Conservation (phyloP, 345 rosid species). For the Aethionema arabicum region DNA sequence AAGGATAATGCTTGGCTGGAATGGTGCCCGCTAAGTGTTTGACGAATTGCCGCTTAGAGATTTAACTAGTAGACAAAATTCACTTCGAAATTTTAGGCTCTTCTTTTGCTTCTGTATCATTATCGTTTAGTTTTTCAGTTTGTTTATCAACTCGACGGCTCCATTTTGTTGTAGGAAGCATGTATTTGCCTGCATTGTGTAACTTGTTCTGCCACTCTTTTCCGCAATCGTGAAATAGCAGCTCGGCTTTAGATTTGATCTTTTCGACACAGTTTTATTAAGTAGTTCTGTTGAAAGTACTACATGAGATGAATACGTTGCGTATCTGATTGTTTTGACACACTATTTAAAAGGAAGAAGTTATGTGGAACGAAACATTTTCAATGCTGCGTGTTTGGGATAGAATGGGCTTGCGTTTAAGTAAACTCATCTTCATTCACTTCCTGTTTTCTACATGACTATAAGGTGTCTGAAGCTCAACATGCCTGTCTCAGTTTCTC, state of each 20-base stretch:
- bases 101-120: background rate
- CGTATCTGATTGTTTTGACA: background rate
- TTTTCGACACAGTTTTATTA: background rate
- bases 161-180: background rate
- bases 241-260: conserved; percentile 4
- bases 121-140: background rate
- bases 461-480: background rate
- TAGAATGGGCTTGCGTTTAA: background rate
- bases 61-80: background rate
- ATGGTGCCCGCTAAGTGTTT: conserved; percentile 24
- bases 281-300: too few relatives aligned
- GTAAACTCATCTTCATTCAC: background rate
- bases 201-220: background rate
- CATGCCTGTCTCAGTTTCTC: background rate
- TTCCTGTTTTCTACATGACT: background rate
- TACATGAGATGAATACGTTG: too few relatives aligned
- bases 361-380: background rate
- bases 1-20: background rate
- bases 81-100: background rate
- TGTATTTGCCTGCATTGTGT: background rate
- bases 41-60: conserved; percentile 25
- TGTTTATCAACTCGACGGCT: background rate
- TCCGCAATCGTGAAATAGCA: background rate
- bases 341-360: background rate
- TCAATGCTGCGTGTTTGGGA: background rate